Evolutionary conservation across 352 stramenopile species (phyloP).

Genomic region (Poterioochromonas sp.): DNA sequence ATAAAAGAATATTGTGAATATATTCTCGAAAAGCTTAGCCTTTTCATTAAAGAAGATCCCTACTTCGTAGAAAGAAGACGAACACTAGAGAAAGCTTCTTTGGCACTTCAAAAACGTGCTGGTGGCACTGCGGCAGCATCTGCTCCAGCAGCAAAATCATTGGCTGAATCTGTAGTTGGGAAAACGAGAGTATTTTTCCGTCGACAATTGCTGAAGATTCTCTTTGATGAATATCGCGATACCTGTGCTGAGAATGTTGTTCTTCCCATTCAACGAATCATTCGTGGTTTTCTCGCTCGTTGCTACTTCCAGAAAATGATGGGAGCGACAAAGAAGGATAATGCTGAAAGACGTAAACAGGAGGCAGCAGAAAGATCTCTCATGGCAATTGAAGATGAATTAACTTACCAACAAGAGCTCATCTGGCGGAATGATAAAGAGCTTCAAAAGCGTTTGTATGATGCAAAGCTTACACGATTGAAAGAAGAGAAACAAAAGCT

Average conservation of each 20-base stretch:
- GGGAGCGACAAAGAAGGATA: background rate
- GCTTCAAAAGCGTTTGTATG: background rate
- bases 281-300: background rate
- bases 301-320: background rate
- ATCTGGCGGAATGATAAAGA: background rate
- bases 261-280: background rate
- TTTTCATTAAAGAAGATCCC: background rate
- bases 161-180: background rate
- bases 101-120: too few species aligned
- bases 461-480: background rate
- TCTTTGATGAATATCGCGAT: background rate
- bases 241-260: background rate
- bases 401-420: background rate
- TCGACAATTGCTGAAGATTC: background rate
- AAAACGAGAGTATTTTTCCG: background rate
- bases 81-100: background rate
- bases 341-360: background rate
- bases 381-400: constrained; percentile 3
- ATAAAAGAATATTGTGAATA: background rate
- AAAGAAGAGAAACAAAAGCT: background rate
- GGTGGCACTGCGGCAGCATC: too few species aligned
- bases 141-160: background rate
- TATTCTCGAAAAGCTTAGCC: background rate
- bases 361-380: background rate
- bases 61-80: background rate